Conservation (phyloP, 1,284 basidiomycete genomes). For the Puccinia coronata region DNA sequence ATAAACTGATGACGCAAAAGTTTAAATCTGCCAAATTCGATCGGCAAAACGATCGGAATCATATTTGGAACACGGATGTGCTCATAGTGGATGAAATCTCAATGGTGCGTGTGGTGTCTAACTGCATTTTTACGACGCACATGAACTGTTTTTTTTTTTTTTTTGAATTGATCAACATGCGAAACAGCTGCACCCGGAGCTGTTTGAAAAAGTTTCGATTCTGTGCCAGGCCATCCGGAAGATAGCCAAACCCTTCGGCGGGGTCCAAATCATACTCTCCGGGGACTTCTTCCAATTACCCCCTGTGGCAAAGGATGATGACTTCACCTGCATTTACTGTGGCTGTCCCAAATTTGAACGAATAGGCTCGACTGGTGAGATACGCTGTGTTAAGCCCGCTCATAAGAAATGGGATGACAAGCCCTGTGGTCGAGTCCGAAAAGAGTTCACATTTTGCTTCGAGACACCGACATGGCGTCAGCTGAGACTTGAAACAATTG, state of each 20-base stretch:
- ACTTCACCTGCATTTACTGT: constrained; percentile 44
- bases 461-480: constrained; percentile 29
- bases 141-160: background rate
- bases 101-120: constrained; percentile 32
- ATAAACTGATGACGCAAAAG: constrained; percentile 4
- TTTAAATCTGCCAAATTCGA: background rate
- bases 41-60: background rate
- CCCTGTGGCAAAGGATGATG: constrained; percentile 35
- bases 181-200: constrained; percentile 35
- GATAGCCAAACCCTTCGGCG: constrained; percentile 24
- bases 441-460: constrained; percentile 41
- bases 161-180: background rate
- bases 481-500: constrained; percentile 3
- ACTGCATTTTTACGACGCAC: background rate
- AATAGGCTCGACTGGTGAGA: constrained; percentile 21
- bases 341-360: constrained; percentile 42
- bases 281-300: constrained; percentile 48
- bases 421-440: constrained; percentile 25
- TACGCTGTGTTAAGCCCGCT: constrained; percentile 30
- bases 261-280: constrained; percentile 45
- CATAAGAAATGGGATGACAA: constrained; percentile 30
- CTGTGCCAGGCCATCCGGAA: constrained; percentile 37
- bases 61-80: constrained; percentile 42
- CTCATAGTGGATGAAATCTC: constrained; percentile 45
- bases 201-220: constrained; percentile 46